Conservation (phyloP, 805 yeast genomes). For the Lachancea waltii region DNA sequence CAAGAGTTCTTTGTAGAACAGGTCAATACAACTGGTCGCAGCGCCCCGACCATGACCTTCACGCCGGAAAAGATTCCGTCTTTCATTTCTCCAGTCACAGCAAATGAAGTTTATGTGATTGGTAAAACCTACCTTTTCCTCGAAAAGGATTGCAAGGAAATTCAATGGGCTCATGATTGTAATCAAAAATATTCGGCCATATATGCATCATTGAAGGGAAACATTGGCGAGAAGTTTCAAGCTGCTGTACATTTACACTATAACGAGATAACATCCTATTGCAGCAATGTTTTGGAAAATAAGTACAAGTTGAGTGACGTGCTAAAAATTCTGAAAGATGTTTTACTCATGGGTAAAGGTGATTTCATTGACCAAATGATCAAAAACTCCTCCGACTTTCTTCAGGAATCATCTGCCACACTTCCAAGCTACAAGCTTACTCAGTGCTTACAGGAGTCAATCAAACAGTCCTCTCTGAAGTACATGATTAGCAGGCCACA, state of each 20-base stretch:
- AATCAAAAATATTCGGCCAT: constrained; percentile 25
- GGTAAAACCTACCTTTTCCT: constrained; percentile 70
- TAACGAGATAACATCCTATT: constrained; percentile 45
- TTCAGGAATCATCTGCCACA: constrained; percentile 56
- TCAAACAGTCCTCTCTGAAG: constrained; percentile 46
- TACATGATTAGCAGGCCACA: constrained; percentile 34
- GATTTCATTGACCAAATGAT: constrained; percentile 72
- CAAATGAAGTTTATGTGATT: constrained; percentile 48
- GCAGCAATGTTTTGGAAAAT: constrained; percentile 43
- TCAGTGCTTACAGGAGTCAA: constrained; percentile 56
- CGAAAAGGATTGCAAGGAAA: constrained; percentile 57
- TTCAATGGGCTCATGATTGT: constrained; percentile 52
- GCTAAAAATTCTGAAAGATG: constrained; percentile 54
- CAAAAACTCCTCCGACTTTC: constrained; percentile 43
- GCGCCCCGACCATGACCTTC: constrained; percentile 6
- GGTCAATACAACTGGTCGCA: constrained; percentile 7
- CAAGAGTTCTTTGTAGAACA: constrained; percentile 56
- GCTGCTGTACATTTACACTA: constrained; percentile 40
- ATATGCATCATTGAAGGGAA: constrained; percentile 10
- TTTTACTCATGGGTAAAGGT: constrained; percentile 67
- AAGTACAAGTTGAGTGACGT: constrained; percentile 48
- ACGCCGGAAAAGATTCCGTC: constrained; percentile 33
- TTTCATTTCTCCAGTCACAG: constrained; percentile 34
- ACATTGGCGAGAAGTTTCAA: constrained; percentile 21
- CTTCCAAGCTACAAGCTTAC: constrained; percentile 63